Evolutionary conservation across 345 rosid genomes (phyloP).

Genomic region (Gossypium australe): DNA sequence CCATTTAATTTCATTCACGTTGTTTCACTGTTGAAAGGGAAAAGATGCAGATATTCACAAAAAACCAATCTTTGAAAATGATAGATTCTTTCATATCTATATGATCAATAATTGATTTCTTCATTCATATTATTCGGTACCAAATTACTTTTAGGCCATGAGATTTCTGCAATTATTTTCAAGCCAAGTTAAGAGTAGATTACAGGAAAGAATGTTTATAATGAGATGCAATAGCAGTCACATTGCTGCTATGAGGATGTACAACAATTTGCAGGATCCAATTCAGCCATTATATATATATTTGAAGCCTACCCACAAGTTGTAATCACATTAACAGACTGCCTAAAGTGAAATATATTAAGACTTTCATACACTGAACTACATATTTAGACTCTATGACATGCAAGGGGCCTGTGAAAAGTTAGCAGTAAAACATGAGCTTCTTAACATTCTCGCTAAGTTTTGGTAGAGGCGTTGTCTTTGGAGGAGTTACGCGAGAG

Average conservation of each 20-base stretch:
- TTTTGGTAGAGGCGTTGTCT: slow-evolving; percentile 70
- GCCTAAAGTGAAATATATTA: neutral
- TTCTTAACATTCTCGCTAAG: slow-evolving; percentile 79
- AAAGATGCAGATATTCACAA: neutral
- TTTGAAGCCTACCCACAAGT: neutral
- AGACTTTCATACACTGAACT: neutral
- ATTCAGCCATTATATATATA: neutral
- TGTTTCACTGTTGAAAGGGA: neutral
- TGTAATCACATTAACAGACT: neutral
- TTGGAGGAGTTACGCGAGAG: slow-evolving; percentile 70
- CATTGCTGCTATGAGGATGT: neutral
- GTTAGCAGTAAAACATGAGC: slow-evolving; percentile 92
- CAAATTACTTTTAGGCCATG: neutral
- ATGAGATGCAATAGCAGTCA: neutral
- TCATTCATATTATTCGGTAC: neutral
- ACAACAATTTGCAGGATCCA: slow-evolving; percentile 1
- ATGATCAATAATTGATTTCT: neutral
- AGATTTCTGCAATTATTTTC: neutral
- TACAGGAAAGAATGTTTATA: neutral
- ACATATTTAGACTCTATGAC: neutral
- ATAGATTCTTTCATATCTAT: neutral
- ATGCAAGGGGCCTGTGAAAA: slow-evolving; percentile 5
- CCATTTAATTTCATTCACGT: neutral
- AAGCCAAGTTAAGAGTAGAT: neutral
- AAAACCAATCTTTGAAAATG: neutral